A percentile compares a stretch with the other conserved stretches of the same genome.
phyloP scores from a whole-genome alignment of 345 rosid species.

The Gossypium sturtianum region DNA sequence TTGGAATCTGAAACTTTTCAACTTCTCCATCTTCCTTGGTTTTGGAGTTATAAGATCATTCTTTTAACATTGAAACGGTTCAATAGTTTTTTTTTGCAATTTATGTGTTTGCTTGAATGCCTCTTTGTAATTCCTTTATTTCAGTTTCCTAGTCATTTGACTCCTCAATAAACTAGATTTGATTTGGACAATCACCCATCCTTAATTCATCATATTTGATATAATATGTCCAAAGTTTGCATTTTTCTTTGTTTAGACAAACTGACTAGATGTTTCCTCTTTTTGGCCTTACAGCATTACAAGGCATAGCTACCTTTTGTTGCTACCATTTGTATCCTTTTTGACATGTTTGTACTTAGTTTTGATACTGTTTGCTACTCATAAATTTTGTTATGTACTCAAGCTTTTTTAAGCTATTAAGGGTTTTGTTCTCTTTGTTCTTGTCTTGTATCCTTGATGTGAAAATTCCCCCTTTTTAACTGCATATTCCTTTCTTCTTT shows the following conservation, averaged over 20 bases:
- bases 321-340: constrained; percentile 3
- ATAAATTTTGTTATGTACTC: neutral
- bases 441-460: constrained; percentile 3
- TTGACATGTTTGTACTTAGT: neutral
- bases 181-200: neutral
- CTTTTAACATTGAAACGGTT: neutral
- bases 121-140: constrained; percentile 6
- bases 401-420: neutral
- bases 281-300: constrained; percentile 1
- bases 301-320: neutral
- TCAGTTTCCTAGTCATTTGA: neutral
- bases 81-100: constrained; percentile 5
- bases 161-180: neutral
- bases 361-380: neutral
- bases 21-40: constrained; percentile 8
- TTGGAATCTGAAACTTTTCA: constrained; percentile 15
- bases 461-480: neutral
- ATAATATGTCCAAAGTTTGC: constrained; percentile 8
- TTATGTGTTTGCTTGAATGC: neutral
- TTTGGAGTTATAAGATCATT: constrained; percentile 15
- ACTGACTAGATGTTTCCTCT: neutral
- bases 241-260: neutral
- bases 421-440: neutral
- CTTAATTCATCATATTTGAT: neutral
- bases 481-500: constrained; percentile 1